Evolutionary conservation across 176 grass and related monocot genomes (phyloP), one percentile per base, ranked within the genome.

Genomic region (Oryza officinalis): DNA sequence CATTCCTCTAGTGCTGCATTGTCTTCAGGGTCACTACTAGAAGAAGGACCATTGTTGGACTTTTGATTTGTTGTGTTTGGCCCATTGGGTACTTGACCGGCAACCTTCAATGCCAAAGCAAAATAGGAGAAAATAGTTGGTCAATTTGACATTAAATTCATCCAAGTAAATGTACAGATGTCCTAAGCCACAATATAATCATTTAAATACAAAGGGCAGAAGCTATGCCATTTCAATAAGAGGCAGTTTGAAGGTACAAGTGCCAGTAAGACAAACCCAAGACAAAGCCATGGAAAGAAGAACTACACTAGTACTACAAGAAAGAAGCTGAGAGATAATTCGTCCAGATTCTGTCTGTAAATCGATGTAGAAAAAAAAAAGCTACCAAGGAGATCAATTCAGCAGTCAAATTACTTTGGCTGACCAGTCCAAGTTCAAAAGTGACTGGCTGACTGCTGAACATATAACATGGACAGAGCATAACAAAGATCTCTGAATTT

Each of bases 1-100:
- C 88, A 91, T 23, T 97, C 91, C 71, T 97, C 91, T 10, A 89
- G 81, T 28, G 87, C 84, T 9, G 85, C 83, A 72, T 76, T 79
- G 47, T 89, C 83, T 81, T 82, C 90, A 71, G 75, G 86, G 61
- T 91, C 92, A 76, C 87, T 87, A 77, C 87, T 83, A 13, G 91
- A 96, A 87, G 73, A 89, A 84, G 89, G 87, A 65, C 77, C 87
- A 38, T 38, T 38, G 17, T 75, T 86, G 18, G 72, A 78, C 28
- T 91, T 96, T 30, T 85, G 87, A 88, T 80, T 91, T 76, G 63
- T 80, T 31, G 71, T 44, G 65, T 81, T 91, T 65, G 63, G 75
- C 75, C 84, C 88, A 78, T 86, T 93, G 69, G 74, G 68, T 76
- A 78, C 61, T 57, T 88, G 80, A 78, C 75, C 35, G 65, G 81